A percentile compares a stretch with the other conserved stretches of the same genome.
These are phyloP conservation scores for Colletotrichum tamarilloi DNA, from an alignment of 2,329 filamentous ascomycete species.

Conservation along the genomic window DNA sequence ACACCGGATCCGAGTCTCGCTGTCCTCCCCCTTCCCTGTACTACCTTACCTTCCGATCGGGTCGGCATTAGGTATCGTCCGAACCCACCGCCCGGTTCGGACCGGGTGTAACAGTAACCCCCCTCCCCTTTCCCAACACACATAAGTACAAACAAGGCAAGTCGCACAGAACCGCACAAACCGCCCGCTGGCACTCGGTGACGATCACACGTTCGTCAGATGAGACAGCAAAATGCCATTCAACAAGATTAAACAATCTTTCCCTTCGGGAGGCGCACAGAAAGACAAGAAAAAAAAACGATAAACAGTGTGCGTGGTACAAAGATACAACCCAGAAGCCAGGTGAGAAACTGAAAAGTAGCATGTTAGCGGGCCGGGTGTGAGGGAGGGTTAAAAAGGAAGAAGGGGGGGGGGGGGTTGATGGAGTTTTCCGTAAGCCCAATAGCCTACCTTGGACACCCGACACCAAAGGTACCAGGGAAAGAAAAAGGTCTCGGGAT, in stretches of 20 bases:
- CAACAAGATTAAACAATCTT: not conserved
- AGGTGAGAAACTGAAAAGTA: not conserved
- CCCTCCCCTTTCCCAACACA: not conserved
- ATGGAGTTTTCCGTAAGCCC: not conserved
- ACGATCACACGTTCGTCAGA: not conserved
- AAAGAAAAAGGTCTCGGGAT: not conserved
- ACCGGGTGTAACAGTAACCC: not conserved
- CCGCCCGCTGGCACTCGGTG: not conserved
- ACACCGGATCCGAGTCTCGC: not conserved
- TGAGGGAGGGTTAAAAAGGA: not conserved
- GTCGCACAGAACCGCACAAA: not conserved
- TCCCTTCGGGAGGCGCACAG: not conserved
- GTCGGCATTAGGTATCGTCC: not conserved
- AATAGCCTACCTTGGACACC: too few species aligned
- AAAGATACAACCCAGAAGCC: too few species aligned
- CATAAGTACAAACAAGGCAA: not conserved
- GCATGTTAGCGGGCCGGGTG: not conserved
- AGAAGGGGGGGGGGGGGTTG: not conserved
- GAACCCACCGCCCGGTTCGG: not conserved
- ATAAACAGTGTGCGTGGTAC: too few species aligned
- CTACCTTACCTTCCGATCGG: not conserved
- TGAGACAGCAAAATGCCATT: not conserved
- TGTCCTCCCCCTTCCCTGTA: not conserved
- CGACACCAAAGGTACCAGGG: too few species aligned
- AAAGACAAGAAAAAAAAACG: too few species aligned